Evolutionary conservation across 352 stramenopile species (phyloP).

Genomic region (Globisporangium megalacanthum): DNA sequence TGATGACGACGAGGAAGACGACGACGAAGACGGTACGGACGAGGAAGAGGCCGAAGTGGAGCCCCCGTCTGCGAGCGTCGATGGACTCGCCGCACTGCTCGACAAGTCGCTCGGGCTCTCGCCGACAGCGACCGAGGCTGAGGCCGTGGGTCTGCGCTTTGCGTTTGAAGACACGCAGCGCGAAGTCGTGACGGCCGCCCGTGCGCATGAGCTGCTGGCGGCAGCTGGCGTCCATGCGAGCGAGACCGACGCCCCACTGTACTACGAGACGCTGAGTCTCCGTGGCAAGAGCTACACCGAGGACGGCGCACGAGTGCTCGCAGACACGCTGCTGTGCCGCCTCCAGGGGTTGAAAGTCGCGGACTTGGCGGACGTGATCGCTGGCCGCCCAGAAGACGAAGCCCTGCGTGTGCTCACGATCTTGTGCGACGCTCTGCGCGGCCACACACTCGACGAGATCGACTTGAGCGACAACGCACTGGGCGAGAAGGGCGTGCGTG

Average conservation of each 20-base stretch:
- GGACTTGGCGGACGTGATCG: constrained; percentile 91
- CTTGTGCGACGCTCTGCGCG: constrained; percentile 71
- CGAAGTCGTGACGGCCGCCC: constrained; percentile 63
- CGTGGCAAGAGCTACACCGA: constrained; percentile 80
- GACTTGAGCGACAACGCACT: constrained; percentile 82
- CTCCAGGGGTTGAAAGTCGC: constrained; percentile 50
- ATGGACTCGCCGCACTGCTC: constrained; percentile 38
- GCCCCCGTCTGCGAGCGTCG: constrained; percentile 23
- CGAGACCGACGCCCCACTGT: constrained; percentile 26
- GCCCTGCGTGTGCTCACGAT: constrained; percentile 82
- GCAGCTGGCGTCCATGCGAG: constrained; percentile 32
- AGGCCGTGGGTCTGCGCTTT: constrained; percentile 26
- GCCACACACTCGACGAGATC: constrained; percentile 78
- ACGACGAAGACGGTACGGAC: constrained; percentile 28
- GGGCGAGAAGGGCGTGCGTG: constrained; percentile 68
- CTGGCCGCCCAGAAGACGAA: constrained; percentile 84
- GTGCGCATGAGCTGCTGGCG: constrained; percentile 41
- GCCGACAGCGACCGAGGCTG: constrained; percentile 6
- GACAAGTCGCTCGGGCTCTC: constrained; percentile 39
- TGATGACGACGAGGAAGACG: constrained; percentile 53
- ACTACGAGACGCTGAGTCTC: constrained; percentile 54
- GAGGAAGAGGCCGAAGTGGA: constrained; percentile 36
- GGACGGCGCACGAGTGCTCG: constrained; percentile 48
- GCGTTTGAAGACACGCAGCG: constrained; percentile 50
- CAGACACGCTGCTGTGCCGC: constrained; percentile 42